Evolutionary conservation across 768 basidiomycete species (phyloP), one percentile per base, ranked within the genome.

Genomic region (Leucogyrophana mollusca): DNA sequence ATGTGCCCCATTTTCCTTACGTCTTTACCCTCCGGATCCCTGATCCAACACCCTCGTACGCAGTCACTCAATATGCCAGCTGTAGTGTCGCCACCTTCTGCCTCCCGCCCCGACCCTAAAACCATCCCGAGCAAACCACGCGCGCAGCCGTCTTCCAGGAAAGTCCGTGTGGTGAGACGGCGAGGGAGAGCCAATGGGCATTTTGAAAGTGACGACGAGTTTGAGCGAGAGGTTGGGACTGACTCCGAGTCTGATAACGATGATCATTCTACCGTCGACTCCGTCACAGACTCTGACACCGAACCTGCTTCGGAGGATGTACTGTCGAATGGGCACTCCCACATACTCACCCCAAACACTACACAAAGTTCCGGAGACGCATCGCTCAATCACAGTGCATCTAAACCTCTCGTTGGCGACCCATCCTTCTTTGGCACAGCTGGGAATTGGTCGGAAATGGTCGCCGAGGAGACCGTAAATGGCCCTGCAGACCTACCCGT

Each of bases 381-480:
- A 38, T 62, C 67, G 1, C 50, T 53, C 47, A 50, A 40, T 42
- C 55, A 47, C 40, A 52, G 49, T 45, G 56, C 47, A 0, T 56
- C 57, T 18, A 54, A 60, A 17, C 51, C 40, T 18, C 43, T 59
- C 4, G 69, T 68, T 51, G 71, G 63, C 24, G 64, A 52, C 10
- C 51, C 62, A 21, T 70, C 79, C 13, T 83, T 87, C 62, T 84
- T 85, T 53, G 67, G 76, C 4, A 61, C 74, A 23, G 40, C 71
- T 20, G 75, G 77, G 13, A 77, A 79, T 55, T 91, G 90, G 90
- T 86, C 87, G 9, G 87, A 91, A 59, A 87, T 90, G 82, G 87
- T 90, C n/a, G 74, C 83, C 14, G 84, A 84, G 49, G 85, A 87
- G 66, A 76, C 66, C 35, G 69, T 67, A n/a, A 76, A 82, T 51